phyloP scores from a whole-genome alignment of 1,284 basidiomycete species.

The Apiotrichum brassicae region DNA sequence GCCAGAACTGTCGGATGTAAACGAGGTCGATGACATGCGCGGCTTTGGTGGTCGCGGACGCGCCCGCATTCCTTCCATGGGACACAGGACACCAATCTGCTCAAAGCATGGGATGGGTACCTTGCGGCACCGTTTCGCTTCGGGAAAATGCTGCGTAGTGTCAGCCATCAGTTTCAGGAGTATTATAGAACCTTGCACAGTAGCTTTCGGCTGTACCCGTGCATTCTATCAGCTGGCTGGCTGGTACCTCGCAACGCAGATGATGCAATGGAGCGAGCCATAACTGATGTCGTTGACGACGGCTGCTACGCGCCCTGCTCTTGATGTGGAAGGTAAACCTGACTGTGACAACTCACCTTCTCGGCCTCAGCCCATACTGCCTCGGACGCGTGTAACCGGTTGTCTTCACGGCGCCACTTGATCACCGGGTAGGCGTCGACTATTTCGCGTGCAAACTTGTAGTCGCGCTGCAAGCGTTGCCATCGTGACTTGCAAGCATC shows the following conservation, averaged over 20 bases:
- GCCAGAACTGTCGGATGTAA: slow-evolving; percentile 18
- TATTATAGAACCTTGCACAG: too few species aligned
- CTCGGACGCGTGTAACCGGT: slow-evolving; percentile 23
- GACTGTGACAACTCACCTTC: slow-evolving; percentile 8
- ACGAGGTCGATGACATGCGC: slow-evolving; percentile 13
- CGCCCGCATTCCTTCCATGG: slow-evolving; percentile 6
- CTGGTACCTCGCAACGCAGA: too few species aligned
- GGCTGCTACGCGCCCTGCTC: too few species aligned
- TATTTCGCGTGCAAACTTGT: slow-evolving; percentile 34
- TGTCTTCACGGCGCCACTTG: slow-evolving; percentile 23
- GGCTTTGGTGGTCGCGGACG: slow-evolving; percentile 6
- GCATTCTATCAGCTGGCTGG: too few species aligned
- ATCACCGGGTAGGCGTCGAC: slow-evolving; percentile 26
- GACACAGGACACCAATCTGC: slow-evolving; percentile 28
- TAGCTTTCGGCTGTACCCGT: too few species aligned
- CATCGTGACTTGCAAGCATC: slow-evolving; percentile 42
- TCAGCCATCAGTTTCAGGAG: slow-evolving; percentile 4
- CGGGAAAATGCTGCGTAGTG: slow-evolving; percentile 8
- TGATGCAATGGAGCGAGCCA: too few species aligned
- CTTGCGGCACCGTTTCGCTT: slow-evolving; percentile 32
- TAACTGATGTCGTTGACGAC: too few species aligned
- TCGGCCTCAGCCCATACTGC: slow-evolving; percentile 33
- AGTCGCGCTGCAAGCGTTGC: slow-evolving; percentile 41
- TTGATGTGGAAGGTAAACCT: not conserved
- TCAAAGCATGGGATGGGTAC: slow-evolving; percentile 37